Conservation (phyloP, 31 red algal genomes). For the Endocladia muricata region DNA sequence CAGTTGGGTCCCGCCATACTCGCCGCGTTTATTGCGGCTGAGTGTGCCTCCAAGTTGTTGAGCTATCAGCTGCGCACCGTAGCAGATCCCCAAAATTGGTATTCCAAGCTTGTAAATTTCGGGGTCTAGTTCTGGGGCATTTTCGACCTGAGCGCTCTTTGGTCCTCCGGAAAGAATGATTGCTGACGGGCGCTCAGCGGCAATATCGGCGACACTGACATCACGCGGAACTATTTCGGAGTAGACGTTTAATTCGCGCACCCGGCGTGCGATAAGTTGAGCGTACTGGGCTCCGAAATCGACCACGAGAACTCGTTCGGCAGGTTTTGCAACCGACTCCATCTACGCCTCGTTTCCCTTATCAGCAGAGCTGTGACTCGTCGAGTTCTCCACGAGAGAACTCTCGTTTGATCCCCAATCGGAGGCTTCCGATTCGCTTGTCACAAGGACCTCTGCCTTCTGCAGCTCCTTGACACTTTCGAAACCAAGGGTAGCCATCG, state of each 20-base stretch:
- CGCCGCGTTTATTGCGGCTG: background rate
- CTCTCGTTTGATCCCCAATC: background rate
- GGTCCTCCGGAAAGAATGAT: conserved; percentile 56
- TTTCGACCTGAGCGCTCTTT: conserved; percentile 14
- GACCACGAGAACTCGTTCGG: conserved; percentile 20
- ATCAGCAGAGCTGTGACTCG: too few species aligned
- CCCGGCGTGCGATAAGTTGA: conserved; percentile 49
- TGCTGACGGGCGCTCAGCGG: conserved; percentile 15
- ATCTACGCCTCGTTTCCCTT: too few species aligned
- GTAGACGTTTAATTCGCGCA: conserved; percentile 37
- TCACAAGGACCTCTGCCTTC: background rate
- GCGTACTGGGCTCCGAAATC: conserved; percentile 61
- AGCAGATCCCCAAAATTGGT: conserved; percentile 57
- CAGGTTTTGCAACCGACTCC: too few species aligned
- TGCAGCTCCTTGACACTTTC: background rate
- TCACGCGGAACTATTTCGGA: conserved; percentile 21
- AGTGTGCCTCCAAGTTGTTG: conserved; percentile 42
- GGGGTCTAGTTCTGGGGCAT: conserved; percentile 22
- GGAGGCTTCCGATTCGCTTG: background rate
- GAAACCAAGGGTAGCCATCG: background rate
- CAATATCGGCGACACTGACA: conserved; percentile 2
- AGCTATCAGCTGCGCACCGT: conserved; percentile 54
- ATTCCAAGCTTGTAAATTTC: conserved; percentile 16
- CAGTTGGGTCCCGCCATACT: conserved; percentile 34
- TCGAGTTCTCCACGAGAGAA: background rate